phyloP scores from a whole-genome alignment of 1,139 yeast species.

The Zygoascus sp. region DNA sequence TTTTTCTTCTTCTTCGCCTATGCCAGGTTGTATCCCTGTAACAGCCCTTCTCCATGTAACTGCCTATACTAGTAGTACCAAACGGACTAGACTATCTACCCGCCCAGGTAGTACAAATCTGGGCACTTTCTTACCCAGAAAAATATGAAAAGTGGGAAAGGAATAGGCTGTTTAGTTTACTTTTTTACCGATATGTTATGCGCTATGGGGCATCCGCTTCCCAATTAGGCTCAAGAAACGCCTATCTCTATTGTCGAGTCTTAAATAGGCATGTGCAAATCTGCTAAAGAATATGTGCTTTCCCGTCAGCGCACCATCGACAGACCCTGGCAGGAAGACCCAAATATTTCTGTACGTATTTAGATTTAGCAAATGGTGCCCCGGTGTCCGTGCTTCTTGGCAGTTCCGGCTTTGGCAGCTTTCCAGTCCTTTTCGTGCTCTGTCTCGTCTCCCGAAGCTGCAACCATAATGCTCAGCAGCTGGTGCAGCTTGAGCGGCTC shows the following conservation, averaged over 20 bases:
- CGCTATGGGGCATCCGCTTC: background rate
- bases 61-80: no score
- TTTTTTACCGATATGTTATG: background rate
- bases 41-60: no score
- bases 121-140: no score
- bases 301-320: background rate
- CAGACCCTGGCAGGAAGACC: background rate
- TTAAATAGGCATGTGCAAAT: background rate
- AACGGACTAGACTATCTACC: no score
- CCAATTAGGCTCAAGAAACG: background rate
- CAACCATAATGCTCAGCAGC: constrained; percentile 21
- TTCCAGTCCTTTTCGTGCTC: constrained; percentile 31
- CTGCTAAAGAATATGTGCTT: background rate
- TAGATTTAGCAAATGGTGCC: constrained; percentile 10
- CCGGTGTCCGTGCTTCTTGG: constrained; percentile 8
- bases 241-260: background rate
- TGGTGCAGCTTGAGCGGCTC: constrained; percentile 15
- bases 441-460: constrained; percentile 26
- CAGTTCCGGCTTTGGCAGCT: constrained; percentile 9
- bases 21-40: no score
- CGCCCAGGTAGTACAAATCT: no score
- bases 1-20: no score
- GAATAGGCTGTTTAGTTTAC: background rate
- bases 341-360: background rate
- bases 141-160: background rate